Evolutionary conservation across 768 basidiomycete genomes (phyloP), one percentile per base, ranked within the genome.

Genomic region (Hygrocybe coccinea): DNA sequence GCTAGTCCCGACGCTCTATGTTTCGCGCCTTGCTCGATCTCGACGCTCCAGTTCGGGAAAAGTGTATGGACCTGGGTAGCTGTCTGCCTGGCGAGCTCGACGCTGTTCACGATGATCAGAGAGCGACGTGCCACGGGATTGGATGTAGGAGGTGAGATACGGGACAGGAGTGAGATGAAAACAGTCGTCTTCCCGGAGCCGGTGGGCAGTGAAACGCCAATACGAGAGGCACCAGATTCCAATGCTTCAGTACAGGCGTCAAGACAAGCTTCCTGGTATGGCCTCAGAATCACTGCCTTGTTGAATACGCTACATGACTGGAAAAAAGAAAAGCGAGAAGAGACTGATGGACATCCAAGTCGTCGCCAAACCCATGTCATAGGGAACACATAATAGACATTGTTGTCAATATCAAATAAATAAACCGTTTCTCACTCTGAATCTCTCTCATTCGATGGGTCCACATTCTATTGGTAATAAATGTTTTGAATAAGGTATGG

Each of bases 121-220:
- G 89, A 82, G 47, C 79, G 74, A 19, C 72, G 78, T 15, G 84
- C 85, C 19, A 63, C 54, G 12, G 76, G 71, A 36, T 76, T 73
- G 6, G 66, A 64, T 3, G 56, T 45, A 1, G 81, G 79, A 6
- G 83, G 64, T 6, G 67, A 56, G 29, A 95, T 77, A 5, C 83
- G 79, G 8, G 84, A 82, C 17, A 95, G 76, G 19, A 97, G 81
- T 2, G 84, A 82, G 36, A 94, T 83, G 71, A 98, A 98, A 52
- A 97, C 87, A 0, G 91, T 89, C 0, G 95, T 98, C 71, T 98
- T 97, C 3, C 84, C 84, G 15, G 89, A 81, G 22, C 91, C 92
- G 33, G 91, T 91, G 41, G 92, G 91, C 5, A 91, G 71, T 6
- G 89, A 91, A 19, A 92, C 87, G 14, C 90, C 91, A 15, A 93